Evolutionary conservation across 805 yeast species (phyloP), one percentile per base, ranked within the genome.

Genomic region (Candida parachauliodes): DNA sequence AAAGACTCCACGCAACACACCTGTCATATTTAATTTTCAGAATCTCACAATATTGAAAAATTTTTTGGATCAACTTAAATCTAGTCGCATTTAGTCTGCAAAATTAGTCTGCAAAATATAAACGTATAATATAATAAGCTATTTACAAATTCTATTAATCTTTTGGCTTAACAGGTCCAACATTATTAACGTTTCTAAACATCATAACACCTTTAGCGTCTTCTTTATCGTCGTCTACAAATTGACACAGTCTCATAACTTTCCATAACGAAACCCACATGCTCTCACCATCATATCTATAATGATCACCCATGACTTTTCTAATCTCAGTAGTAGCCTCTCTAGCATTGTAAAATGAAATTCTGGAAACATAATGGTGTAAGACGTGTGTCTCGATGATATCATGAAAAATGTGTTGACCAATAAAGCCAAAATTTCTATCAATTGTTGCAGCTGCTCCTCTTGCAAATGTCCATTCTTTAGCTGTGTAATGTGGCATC

Each of bases 361-460:
- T 72, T 57, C 79, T 62, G 8, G 77, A 70, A 36, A 71, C 71
- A 43, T 72, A 75, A 49, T 75, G 80, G 49, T 75, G 80, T 48
- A 73, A 65, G 36, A 75, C 79, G 48, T 75, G 80, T 26, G 79
- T 74, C 57, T 75, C 79, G 46, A 74, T 74, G 45, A 74, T 74
- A 51, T 75, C 80, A 47, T 75, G 80, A 69, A 75, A 74, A 41
- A 74, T 68, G 48, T 68, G 72, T 50, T 62, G 72, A 40, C 82
- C 83, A 37, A 77, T 55, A 42, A 77, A 75, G 8, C 82, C 82
- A 53, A 70, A 77, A 45, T 77, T 68, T 58, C 83, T 67, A 55
- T 77, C 83, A 44, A 77, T 74, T 25, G 83, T 77, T 31, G 81
- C 76, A 44, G 82, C 82, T 7, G 83, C 81, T 55, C 83, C 83